Evolutionary conservation across 2,329 filamentous ascomycete species (phyloP).

Genomic region (Phialocephala sp.): DNA sequence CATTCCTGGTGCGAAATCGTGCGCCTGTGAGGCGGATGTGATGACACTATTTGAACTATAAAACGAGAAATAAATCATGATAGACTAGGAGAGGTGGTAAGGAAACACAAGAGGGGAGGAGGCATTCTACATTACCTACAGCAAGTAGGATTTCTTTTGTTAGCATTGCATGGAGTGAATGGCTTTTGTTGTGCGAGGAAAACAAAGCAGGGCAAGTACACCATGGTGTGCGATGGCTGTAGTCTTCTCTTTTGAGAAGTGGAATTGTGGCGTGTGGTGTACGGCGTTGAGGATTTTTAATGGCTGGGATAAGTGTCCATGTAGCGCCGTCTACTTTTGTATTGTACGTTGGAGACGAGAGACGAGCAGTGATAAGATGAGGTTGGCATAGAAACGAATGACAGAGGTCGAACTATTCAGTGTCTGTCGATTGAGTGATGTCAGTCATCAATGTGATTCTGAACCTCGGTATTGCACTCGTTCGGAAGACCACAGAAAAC

Average conservation of each 20-base stretch:
- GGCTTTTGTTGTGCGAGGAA: background rate
- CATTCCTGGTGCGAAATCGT: constrained; percentile 66
- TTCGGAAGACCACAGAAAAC: too few relatives aligned
- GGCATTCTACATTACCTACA: constrained; percentile 2
- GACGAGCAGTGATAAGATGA: background rate
- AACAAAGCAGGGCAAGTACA: background rate
- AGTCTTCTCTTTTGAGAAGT: background rate
- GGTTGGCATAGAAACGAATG: constrained; percentile 7
- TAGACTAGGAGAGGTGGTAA: constrained; percentile 6
- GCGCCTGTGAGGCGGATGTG: constrained; percentile 17
- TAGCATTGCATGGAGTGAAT: constrained; percentile 19
- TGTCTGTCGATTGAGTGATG: background rate
- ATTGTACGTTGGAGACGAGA: background rate
- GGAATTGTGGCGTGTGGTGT: constrained; percentile 8
- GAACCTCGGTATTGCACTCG: too few relatives aligned
- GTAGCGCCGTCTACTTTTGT: background rate
- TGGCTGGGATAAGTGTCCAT: constrained; percentile 1
- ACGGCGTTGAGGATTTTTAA: constrained; percentile 1
- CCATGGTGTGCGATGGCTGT: background rate
- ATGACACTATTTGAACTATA: constrained; percentile 3
- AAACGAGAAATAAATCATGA: constrained; percentile 14
- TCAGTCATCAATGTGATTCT: background rate
- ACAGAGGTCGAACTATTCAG: background rate
- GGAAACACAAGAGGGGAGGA: background rate
- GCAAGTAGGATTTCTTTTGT: constrained; percentile 17